These are phyloP conservation scores for Speleostelium caveatum DNA, from an alignment of 78 protist genomes.

Conservation along the genomic window DNA sequence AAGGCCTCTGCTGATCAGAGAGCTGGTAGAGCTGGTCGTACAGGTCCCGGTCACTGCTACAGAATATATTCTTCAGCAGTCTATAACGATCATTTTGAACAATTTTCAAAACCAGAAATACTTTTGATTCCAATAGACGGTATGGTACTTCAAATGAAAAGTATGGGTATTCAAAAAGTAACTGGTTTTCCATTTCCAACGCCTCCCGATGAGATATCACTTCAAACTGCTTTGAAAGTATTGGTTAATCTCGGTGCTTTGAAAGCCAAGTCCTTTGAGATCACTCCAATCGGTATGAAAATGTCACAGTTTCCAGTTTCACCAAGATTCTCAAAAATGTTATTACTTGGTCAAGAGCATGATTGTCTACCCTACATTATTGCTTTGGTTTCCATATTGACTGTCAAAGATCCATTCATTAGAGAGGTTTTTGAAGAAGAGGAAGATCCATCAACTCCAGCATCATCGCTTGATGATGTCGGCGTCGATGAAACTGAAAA, in stretches of 20 bases:
- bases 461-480: not conserved
- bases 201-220: slow-evolving; percentile 79
- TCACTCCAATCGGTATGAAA: slow-evolving; percentile 76
- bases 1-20: slow-evolving; percentile 93
- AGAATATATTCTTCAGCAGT: slow-evolving; percentile 93
- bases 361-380: slow-evolving; percentile 79
- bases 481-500: slow-evolving; percentile 4
- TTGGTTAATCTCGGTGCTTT: slow-evolving; percentile 85
- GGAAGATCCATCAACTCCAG: not conserved
- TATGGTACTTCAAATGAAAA: slow-evolving; percentile 93
- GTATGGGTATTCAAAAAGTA: slow-evolving; percentile 90
- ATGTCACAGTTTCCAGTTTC: slow-evolving; percentile 88
- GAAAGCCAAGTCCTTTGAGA: slow-evolving; percentile 23
- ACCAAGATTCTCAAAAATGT: slow-evolving; percentile 95
- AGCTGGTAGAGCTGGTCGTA: slow-evolving; percentile 96
- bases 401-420: slow-evolving; percentile 84
- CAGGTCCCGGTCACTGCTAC: slow-evolving; percentile 96
- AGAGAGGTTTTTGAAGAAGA: slow-evolving; percentile 9
- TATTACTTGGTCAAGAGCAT: slow-evolving; percentile 68
- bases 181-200: slow-evolving; percentile 94
- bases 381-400: slow-evolving; percentile 90
- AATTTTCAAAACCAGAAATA: slow-evolving; percentile 92
- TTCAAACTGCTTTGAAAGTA: slow-evolving; percentile 20
- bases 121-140: slow-evolving; percentile 86
- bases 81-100: slow-evolving; percentile 76